A percentile compares a stretch with the other conserved stretches of the same genome.
phyloP scores from a whole-genome alignment of 192 early-diverging fungal genomes.

The Coemansia sp. region DNA sequence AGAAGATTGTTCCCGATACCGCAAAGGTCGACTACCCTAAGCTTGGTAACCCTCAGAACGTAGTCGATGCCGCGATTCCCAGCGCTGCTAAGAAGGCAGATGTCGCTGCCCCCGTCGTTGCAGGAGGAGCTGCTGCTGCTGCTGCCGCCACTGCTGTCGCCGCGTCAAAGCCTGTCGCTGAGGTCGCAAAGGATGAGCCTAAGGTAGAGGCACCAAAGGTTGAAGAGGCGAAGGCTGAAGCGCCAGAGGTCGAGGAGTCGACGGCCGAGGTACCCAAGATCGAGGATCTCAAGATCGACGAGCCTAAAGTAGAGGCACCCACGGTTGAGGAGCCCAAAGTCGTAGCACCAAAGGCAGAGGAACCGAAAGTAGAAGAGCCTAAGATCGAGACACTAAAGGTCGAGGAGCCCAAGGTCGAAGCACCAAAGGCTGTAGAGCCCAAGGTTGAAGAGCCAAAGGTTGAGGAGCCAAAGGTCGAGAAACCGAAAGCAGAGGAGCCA shows the following conservation, averaged over 20 bases:
- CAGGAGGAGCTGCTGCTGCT: neutral
- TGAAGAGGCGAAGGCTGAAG: slow-evolving; percentile 15
- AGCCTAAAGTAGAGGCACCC: slow-evolving; percentile 14
- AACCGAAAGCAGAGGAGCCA: slow-evolving; percentile 19
- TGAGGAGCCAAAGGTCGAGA: slow-evolving; percentile 12
- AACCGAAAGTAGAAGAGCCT: slow-evolving; percentile 6
- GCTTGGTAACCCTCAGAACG: slow-evolving; percentile 20
- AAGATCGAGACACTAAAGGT: slow-evolving; percentile 8
- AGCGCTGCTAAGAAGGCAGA: slow-evolving; percentile 20
- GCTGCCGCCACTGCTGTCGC: neutral
- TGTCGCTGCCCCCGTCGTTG: slow-evolving; percentile 5
- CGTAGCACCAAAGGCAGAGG: neutral
- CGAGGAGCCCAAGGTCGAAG: slow-evolving; percentile 14
- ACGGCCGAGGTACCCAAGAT: slow-evolving; percentile 4
- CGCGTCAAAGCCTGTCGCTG: neutral
- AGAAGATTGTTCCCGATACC: slow-evolving; percentile 2
- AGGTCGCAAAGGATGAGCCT: slow-evolving; percentile 14
- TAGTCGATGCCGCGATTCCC: slow-evolving; percentile 21
- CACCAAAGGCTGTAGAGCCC: neutral
- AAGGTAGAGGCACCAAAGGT: slow-evolving; percentile 8
- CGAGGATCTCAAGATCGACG: slow-evolving; percentile 8
- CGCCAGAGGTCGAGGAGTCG: neutral
- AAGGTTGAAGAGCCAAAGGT: slow-evolving; percentile 4
- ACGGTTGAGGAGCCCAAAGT: slow-evolving; percentile 13
- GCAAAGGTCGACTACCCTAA: slow-evolving; percentile 13